Evolutionary conservation across 768 basidiomycete genomes (phyloP).

Genomic region (Holtermannia corniformis): DNA sequence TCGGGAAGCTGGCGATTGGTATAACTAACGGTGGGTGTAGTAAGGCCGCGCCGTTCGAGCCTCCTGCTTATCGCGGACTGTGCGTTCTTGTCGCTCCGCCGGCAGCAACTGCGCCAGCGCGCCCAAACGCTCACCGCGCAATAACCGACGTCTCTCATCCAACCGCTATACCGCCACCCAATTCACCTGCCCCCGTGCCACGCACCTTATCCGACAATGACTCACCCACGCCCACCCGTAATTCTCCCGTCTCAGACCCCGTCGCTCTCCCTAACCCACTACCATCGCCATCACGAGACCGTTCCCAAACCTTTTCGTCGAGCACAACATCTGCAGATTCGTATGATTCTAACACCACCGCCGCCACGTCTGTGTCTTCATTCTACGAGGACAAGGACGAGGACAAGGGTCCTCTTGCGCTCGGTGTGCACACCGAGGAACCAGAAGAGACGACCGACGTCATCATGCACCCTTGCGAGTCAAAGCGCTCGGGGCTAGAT

Average conservation of each 20-base stretch:
- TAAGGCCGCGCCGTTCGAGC: constrained; percentile 32
- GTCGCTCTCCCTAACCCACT: not conserved
- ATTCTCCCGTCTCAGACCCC: not conserved
- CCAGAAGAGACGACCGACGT: constrained; percentile 15
- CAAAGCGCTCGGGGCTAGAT: constrained; percentile 13
- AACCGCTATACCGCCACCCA: not conserved
- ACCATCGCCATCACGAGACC: not conserved
- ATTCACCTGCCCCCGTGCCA: not conserved
- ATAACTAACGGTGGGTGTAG: constrained; percentile 2
- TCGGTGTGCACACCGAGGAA: not conserved
- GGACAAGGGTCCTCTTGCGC: not conserved
- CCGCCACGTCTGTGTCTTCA: not conserved
- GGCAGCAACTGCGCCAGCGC: constrained; percentile 17
- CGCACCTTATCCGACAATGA: not conserved
- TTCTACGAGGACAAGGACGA: not conserved
- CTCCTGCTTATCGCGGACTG: constrained; percentile 37
- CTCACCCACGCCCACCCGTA: not conserved
- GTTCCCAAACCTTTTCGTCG: not conserved
- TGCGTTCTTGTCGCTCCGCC: constrained; percentile 25
- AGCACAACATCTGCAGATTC: not conserved
- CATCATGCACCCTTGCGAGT: constrained; percentile 33
- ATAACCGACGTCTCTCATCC: not conserved
- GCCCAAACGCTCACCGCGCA: constrained; percentile 3
- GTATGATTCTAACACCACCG: not conserved
- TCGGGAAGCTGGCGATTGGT: no score